These are phyloP conservation scores for Candida glucosophila DNA, from an alignment of 1,139 yeast genomes.

Conservation along the genomic window DNA sequence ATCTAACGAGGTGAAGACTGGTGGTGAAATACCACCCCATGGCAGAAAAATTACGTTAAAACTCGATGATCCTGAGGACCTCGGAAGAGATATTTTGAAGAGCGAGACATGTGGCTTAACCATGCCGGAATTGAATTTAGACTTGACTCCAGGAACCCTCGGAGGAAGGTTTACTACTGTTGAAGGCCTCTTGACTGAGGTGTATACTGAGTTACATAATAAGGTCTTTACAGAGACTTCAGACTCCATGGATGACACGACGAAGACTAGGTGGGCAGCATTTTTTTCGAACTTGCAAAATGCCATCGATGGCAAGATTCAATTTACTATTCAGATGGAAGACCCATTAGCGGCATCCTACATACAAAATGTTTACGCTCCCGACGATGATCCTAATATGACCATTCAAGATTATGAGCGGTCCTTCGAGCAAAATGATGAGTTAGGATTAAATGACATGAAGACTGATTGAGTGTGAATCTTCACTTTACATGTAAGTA, in stretches of 20 bases:
- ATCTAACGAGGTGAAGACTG: constrained; percentile 96
- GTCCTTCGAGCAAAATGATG: constrained; percentile 81
- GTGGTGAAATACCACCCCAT: constrained; percentile 87
- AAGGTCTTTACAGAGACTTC: constrained; percentile 82
- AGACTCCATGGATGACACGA: constrained; percentile 80
- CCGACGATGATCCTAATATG: constrained; percentile 97
- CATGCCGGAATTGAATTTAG: constrained; percentile 84
- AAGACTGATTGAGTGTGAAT: constrained; percentile 21
- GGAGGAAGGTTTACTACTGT: constrained; percentile 98
- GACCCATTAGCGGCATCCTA: constrained; percentile 95
- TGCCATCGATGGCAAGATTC: constrained; percentile 77
- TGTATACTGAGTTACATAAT: constrained; percentile 76
- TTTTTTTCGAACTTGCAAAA: constrained; percentile 70
- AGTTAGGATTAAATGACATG: constrained; percentile 85
- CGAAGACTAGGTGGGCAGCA: constrained; percentile 69
- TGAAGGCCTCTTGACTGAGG: constrained; percentile 88
- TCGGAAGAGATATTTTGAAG: constrained; percentile 89
- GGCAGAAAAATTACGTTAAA: constrained; percentile 70
- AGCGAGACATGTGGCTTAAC: constrained; percentile 85
- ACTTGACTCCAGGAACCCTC: constrained; percentile 90
- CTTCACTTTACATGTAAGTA: constrained; percentile 2
- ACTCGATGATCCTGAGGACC: constrained; percentile 87
- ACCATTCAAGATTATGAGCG: constrained; percentile 81
- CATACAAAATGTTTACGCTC: constrained; percentile 95
- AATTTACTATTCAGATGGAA: constrained; percentile 80